Percentiles rank a stretch among this genome's conserved stretches.
phyloP scores from a whole-genome alignment of 2,329 filamentous ascomycete genomes.

The Aspergillus hiratsukae region DNA sequence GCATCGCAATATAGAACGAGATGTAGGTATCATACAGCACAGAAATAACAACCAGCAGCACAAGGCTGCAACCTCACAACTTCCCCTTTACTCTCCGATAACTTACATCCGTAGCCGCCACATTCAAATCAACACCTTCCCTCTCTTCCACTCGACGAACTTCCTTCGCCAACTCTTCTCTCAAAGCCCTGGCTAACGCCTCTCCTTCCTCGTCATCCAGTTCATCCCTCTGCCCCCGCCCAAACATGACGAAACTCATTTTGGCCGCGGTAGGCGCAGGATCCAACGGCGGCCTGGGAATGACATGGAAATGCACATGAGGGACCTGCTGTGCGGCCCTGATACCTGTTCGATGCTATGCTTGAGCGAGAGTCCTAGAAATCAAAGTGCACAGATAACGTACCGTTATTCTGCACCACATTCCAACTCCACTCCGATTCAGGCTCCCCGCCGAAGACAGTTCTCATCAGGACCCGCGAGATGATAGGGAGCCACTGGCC shows the following conservation, averaged over 20 bases:
- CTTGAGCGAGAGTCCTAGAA: not conserved
- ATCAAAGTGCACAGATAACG: conserved; percentile 2
- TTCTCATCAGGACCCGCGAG: conserved; percentile 68
- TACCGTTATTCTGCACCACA: conserved; percentile 89
- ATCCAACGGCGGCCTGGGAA: conserved; percentile 63
- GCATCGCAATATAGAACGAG: not conserved
- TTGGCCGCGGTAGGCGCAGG: conserved; percentile 13
- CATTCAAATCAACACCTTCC: conserved; percentile 35
- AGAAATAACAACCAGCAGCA: not conserved
- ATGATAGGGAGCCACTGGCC: conserved; percentile 44
- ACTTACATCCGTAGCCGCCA: conserved; percentile 7
- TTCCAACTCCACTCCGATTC: conserved; percentile 70
- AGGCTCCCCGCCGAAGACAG: conserved; percentile 49
- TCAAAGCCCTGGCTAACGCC: conserved; percentile 32
- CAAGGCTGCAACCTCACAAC: conserved; percentile 12
- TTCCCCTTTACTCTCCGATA: conserved; percentile 15
- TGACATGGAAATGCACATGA: conserved; percentile 92
- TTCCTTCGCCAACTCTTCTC: conserved; percentile 35
- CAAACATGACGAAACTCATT: conserved; percentile 43
- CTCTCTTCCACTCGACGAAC: conserved; percentile 30
- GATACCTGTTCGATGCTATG: conserved; percentile 48
- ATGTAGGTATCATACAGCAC: not conserved
- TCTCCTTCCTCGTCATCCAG: conserved; percentile 45
- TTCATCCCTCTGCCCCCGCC: conserved; percentile 44
- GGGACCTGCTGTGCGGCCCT: conserved; percentile 88